Percentiles rank a stretch among this genome's conserved stretches.
phyloP scores from a whole-genome alignment of 2,329 filamentous ascomycete species.

The Cryphonectria carpinicola region DNA sequence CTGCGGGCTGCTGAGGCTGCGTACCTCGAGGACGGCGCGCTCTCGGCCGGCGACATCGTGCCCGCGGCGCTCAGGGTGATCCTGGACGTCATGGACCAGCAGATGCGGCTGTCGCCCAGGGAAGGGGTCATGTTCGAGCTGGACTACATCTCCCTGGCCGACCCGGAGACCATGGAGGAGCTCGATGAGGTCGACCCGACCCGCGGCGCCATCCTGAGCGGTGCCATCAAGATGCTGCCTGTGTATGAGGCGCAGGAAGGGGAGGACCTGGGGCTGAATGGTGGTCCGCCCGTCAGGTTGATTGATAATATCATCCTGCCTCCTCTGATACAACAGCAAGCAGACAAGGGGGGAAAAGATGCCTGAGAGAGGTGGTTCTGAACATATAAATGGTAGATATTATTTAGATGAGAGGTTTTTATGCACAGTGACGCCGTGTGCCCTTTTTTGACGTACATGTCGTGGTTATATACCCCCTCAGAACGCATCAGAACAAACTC shows the following conservation, averaged over 20 bases:
- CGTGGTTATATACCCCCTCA: background rate
- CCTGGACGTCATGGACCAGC: slow-evolving; percentile 58
- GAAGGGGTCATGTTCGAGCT: slow-evolving; percentile 76
- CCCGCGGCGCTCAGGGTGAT: slow-evolving; percentile 68
- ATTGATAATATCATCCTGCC: slow-evolving; percentile 90
- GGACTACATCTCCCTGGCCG: slow-evolving; percentile 90
- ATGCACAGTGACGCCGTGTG: slow-evolving; percentile 1
- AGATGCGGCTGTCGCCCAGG: slow-evolving; percentile 61
- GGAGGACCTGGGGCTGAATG: slow-evolving; percentile 76
- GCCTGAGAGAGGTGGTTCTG: background rate
- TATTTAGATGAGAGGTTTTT: background rate
- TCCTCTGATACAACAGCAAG: slow-evolving; percentile 36
- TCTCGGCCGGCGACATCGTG: slow-evolving; percentile 69
- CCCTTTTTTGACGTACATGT: background rate
- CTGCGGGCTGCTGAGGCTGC: slow-evolving; percentile 71
- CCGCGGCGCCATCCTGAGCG: slow-evolving; percentile 82
- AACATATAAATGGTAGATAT: background rate
- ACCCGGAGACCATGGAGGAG: slow-evolving; percentile 83
- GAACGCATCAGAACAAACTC: background rate
- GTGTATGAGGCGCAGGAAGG: slow-evolving; percentile 70
- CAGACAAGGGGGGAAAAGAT: no score
- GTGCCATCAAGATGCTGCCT: slow-evolving; percentile 86
- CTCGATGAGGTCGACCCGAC: slow-evolving; percentile 69
- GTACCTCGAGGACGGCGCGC: slow-evolving; percentile 57
- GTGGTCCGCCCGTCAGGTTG: slow-evolving; percentile 77